Percentiles rank a stretch among this genome's conserved stretches.
These are phyloP conservation scores for Pleurotus pulmonarius DNA, from an alignment of 768 basidiomycete species.

Conservation along the genomic window DNA sequence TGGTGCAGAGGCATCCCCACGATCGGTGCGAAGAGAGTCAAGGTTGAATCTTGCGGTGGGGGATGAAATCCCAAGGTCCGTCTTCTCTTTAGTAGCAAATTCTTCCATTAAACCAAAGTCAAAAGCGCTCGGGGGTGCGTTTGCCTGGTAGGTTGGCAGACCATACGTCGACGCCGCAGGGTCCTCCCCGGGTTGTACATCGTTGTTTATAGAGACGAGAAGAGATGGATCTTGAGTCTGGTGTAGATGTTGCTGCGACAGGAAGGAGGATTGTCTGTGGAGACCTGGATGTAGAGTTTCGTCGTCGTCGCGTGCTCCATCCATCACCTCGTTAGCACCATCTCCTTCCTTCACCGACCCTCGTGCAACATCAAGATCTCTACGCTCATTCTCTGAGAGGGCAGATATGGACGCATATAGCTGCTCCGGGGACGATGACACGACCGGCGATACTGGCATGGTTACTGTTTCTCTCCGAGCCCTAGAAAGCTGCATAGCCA, in stretches of 20 bases:
- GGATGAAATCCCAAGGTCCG: conserved; percentile 54
- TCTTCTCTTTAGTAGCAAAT: conserved; percentile 70
- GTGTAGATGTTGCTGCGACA: conserved; percentile 34
- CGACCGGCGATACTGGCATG: conserved; percentile 29
- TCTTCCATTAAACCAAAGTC: conserved; percentile 76
- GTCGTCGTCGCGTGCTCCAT: conserved; percentile 17
- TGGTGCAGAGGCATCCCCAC: conserved; percentile 10
- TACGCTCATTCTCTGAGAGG: conserved; percentile 48
- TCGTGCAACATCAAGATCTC: conserved; percentile 38
- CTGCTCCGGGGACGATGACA: conserved; percentile 23
- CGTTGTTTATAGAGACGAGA: conserved; percentile 26
- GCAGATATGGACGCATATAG: conserved; percentile 25
- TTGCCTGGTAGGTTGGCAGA: conserved; percentile 69
- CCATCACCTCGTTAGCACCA: conserved; percentile 11
- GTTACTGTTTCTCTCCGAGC: conserved; percentile 63
- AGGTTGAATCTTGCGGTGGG: conserved; percentile 39
- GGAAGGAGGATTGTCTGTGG: conserved; percentile 23
- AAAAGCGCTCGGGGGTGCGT: conserved; percentile 52
- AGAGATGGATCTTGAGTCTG: conserved; percentile 48
- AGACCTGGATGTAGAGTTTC: conserved; percentile 15
- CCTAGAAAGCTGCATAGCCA: conserved; percentile 77
- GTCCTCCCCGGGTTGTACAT: conserved; percentile 18
- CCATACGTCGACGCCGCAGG: conserved; percentile 35
- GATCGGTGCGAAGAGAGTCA: conserved; percentile 16
- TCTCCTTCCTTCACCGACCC: conserved; percentile 20